Base-by-base conservation (phyloP, 2,329 filamentous ascomycete genomes). In the Nemania abortiva region DNA sequence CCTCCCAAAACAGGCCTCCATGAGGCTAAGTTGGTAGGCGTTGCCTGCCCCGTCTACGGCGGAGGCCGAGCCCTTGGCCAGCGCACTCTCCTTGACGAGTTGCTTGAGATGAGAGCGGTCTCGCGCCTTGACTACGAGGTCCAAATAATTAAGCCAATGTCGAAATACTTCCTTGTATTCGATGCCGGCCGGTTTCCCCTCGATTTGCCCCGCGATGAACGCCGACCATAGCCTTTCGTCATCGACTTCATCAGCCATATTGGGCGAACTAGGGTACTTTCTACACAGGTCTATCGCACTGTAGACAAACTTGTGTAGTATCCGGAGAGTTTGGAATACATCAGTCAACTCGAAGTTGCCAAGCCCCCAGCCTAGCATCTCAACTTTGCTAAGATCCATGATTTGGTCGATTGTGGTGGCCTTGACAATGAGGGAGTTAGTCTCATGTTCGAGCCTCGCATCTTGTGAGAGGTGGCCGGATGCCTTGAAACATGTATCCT, bases 1-100 rank as follows among this genome's bases (percentile, higher is more conserved):
- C 37, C 66, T 59, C 24, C 61, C 66, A 20, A 55, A 61, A 34
- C 49, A 66, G 7, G 29, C 61, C 18, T 70, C 70, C 42, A 63
- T 11, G 11, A 69, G 18, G 27, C 42, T 58, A 1, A 58, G 15
- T 27, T 66, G 59, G 39, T 65, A 69, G 6, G 18, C n/a, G 10
- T 10, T 31, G 15, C 31, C 37, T n/a, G 39, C 45, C 7, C 49
- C 61, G 20, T 66, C 58, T 11, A 24, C 9, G 13, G 24, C 22
- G 22, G 29, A 18, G 6, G 18, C 39, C 49, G 20, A 4, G 22
- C 11, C 22, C 1, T 53, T 61, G 7, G 15, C 54, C 1, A 67
- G 42, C 1, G 15, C 20, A 2, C 55, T 50, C 27, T 63, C 31
- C 6, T 60, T 18, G 20, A 63, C 1, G 4, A 55, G 60, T 27